phyloP scores from a whole-genome alignment of 805 yeast genomes.

The Candida anglica region DNA sequence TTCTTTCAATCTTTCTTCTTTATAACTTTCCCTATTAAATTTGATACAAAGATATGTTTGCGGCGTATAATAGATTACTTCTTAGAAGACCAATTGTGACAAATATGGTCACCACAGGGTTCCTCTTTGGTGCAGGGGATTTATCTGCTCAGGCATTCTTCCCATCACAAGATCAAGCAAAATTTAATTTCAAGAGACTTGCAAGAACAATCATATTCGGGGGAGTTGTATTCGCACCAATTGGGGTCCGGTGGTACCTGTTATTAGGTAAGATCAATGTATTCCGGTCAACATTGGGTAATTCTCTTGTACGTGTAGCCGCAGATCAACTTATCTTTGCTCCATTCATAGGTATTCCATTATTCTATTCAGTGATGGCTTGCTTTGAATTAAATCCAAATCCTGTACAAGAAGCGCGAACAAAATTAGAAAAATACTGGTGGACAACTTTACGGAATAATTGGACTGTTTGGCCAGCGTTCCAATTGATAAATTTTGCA shows the following conservation, averaged over 20 bases:
- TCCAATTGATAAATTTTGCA: slow-evolving; percentile 75
- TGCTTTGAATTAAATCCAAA: slow-evolving; percentile 51
- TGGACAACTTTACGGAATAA: slow-evolving; percentile 67
- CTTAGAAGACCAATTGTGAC: slow-evolving; percentile 38
- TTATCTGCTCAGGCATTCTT: slow-evolving; percentile 60
- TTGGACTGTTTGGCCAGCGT: slow-evolving; percentile 88
- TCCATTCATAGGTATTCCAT: slow-evolving; percentile 66
- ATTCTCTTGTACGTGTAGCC: slow-evolving; percentile 44
- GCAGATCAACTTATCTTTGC: slow-evolving; percentile 77
- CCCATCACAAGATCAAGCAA: slow-evolving; percentile 17
- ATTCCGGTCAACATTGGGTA: slow-evolving; percentile 5
- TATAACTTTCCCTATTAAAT: no score
- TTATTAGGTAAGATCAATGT: slow-evolving; percentile 38
- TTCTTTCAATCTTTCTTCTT: no score
- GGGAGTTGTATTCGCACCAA: slow-evolving; percentile 66
- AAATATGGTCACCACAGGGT: slow-evolving; percentile 47
- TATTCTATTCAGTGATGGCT: slow-evolving; percentile 68
- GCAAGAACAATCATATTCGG: slow-evolving; percentile 68
- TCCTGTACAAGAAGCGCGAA: slow-evolving; percentile 31
- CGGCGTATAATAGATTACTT: slow-evolving; percentile 19
- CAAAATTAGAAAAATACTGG: slow-evolving; percentile 49
- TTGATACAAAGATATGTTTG: no score
- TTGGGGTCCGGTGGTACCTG: slow-evolving; percentile 70
- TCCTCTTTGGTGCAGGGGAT: slow-evolving; percentile 74
- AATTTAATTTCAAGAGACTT: slow-evolving; percentile 54